Percentiles rank a stretch among this genome's conserved stretches.
phyloP scores from a whole-genome alignment of 2,329 filamentous ascomycete species.

The Aurifilum marmelostoma region DNA sequence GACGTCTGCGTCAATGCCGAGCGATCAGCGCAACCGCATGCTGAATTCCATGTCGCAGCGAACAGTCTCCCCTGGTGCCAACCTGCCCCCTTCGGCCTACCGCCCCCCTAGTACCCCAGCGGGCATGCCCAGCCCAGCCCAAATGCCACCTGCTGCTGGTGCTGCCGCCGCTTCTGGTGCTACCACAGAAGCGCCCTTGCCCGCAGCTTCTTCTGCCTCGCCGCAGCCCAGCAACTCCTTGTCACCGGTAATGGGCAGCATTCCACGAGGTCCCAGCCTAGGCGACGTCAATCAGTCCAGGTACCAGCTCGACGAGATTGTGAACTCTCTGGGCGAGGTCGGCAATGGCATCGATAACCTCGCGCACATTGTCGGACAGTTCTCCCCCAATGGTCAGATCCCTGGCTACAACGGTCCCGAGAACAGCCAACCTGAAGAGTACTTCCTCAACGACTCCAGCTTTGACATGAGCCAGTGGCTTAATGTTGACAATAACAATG shows the following conservation, averaged over 20 bases:
- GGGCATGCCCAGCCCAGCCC: slow-evolving; percentile 39
- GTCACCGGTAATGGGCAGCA: slow-evolving; percentile 59
- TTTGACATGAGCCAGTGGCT: slow-evolving; percentile 52
- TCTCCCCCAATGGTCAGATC: slow-evolving; percentile 23
- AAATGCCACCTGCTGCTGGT: slow-evolving; percentile 7
- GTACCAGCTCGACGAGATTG: slow-evolving; percentile 69
- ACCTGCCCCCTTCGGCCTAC: slow-evolving; percentile 33
- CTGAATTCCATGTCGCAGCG: slow-evolving; percentile 61
- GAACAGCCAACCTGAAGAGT: slow-evolving; percentile 32
- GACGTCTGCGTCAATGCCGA: slow-evolving; percentile 56
- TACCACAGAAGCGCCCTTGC: slow-evolving; percentile 53
- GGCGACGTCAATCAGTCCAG: slow-evolving; percentile 16
- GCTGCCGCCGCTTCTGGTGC: too few relatives aligned
- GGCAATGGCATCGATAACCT: slow-evolving; percentile 36
- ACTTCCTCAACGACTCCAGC: slow-evolving; percentile 45
- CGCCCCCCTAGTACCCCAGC: slow-evolving; percentile 24
- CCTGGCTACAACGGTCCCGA: slow-evolving; percentile 16
- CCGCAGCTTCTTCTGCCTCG: slow-evolving; percentile 42
- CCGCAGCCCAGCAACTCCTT: slow-evolving; percentile 66
- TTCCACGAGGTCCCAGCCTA: slow-evolving; percentile 12
- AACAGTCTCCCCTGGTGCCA: slow-evolving; percentile 38
- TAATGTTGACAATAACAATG: slow-evolving; percentile 43
- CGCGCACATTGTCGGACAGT: slow-evolving; percentile 26
- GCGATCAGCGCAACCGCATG: slow-evolving; percentile 62
- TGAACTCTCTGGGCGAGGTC: slow-evolving; percentile 42